Evolutionary conservation across 305 asterid species (phyloP).

Genomic region (Solanum hybrid): DNA sequence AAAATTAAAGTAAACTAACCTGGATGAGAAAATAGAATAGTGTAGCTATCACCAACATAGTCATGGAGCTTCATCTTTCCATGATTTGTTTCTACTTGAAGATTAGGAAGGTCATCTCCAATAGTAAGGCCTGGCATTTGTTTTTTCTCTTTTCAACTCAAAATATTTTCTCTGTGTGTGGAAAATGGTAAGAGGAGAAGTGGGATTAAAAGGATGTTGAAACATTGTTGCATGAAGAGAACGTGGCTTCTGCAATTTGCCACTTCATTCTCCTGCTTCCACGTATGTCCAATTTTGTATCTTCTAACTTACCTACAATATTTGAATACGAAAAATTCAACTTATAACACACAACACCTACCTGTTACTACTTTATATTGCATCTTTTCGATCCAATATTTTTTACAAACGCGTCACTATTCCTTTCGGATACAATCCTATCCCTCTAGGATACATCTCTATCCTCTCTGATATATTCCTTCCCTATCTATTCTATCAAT

Average conservation of each 20-base stretch:
- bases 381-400: background rate
- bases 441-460: background rate
- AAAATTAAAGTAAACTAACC: slow-evolving; percentile 14
- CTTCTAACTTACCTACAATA: background rate
- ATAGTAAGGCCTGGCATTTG: slow-evolving; percentile 80
- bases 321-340: background rate
- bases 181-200: background rate
- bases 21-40: slow-evolving; percentile 85
- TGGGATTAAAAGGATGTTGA: background rate
- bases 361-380: background rate
- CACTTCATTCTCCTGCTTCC: slow-evolving; percentile 10
- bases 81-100: slow-evolving; percentile 66
- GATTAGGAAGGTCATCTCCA: slow-evolving; percentile 70
- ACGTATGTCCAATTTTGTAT: background rate
- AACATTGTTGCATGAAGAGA: slow-evolving; percentile 27
- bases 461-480: no score
- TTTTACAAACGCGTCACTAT: no score
- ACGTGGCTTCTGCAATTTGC: slow-evolving; percentile 24
- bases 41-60: slow-evolving; percentile 38
- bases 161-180: background rate
- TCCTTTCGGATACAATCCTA: background rate
- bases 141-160: background rate
- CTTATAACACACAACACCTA: background rate
- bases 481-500: no score
- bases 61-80: slow-evolving; percentile 70